Conservation (phyloP, 176 grass and related monocot genomes). For the Otatea glauca region DNA sequence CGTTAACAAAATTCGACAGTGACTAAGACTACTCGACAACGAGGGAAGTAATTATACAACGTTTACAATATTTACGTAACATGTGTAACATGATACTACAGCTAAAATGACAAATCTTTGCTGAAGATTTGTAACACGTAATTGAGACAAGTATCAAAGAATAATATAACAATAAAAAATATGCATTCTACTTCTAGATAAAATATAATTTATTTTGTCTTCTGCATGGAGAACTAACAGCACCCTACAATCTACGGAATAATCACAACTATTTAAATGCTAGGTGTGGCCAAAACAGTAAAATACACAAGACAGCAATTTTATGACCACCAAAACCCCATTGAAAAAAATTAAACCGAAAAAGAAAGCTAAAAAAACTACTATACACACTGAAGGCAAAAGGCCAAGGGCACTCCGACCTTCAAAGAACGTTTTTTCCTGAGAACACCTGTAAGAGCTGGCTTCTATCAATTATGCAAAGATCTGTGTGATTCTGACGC, state of each 20-base stretch:
- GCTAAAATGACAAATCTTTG: too few relatives aligned
- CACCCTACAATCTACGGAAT: conserved; percentile 51
- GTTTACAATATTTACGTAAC: too few relatives aligned
- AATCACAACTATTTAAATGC: conserved; percentile 59
- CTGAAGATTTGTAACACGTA: not conserved
- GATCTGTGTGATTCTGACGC: not conserved
- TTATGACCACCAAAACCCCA: conserved; percentile 38
- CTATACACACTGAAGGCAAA: conserved; percentile 58
- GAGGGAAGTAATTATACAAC: too few relatives aligned
- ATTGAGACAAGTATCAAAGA: not conserved
- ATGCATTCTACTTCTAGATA: conserved; percentile 45
- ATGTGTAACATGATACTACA: too few relatives aligned
- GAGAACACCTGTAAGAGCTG: conserved; percentile 15
- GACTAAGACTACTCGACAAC: too few relatives aligned
- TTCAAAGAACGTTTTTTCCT: conserved; percentile 28
- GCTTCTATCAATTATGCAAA: not conserved
- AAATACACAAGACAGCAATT: conserved; percentile 39
- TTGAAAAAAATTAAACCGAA: conserved; percentile 17
- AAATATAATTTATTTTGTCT: conserved; percentile 57
- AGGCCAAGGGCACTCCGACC: conserved; percentile 24
- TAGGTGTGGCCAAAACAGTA: conserved; percentile 43
- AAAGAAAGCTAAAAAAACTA: conserved; percentile 26
- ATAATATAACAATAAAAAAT: conserved; percentile 22
- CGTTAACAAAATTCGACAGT: too few relatives aligned
- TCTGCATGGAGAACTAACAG: conserved; percentile 36